phyloP scores from a whole-genome alignment of 169 alveolate species.

The Plasmodium gallinaceum region DNA sequence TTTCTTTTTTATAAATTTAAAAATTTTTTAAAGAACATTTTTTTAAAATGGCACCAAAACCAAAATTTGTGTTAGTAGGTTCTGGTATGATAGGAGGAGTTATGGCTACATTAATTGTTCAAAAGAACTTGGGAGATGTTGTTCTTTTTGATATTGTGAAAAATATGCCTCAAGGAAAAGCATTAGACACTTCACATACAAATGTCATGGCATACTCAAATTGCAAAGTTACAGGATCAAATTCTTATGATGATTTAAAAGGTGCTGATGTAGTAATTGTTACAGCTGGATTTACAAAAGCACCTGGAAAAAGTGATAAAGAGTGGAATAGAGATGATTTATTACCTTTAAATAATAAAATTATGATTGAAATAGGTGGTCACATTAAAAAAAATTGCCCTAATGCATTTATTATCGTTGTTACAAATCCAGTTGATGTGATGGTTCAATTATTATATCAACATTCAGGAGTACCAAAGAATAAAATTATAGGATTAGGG shows the following conservation, averaged over 20 bases:
- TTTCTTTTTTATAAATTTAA: too few species aligned
- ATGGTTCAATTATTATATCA: slow-evolving; percentile 86
- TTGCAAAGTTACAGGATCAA: slow-evolving; percentile 81
- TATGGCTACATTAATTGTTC: slow-evolving; percentile 86
- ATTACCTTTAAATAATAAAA: slow-evolving; percentile 86
- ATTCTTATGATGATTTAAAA: slow-evolving; percentile 78
- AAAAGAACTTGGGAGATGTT: slow-evolving; percentile 88
- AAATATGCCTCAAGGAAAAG: slow-evolving; percentile 90
- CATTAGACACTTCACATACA: slow-evolving; percentile 85
- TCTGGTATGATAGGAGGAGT: slow-evolving; percentile 91
- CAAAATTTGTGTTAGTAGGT: slow-evolving; percentile 88
- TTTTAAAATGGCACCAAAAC: slow-evolving; percentile 39
- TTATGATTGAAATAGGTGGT: slow-evolving; percentile 88
- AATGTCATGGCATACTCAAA: slow-evolving; percentile 84
- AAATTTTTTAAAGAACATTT: too few species aligned
- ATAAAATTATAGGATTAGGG: slow-evolving; percentile 90
- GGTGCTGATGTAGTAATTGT: slow-evolving; percentile 90
- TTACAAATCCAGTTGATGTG: slow-evolving; percentile 92
- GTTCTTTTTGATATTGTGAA: slow-evolving; percentile 87
- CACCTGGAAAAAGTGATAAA: slow-evolving; percentile 83
- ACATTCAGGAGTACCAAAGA: slow-evolving; percentile 89
- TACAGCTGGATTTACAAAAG: slow-evolving; percentile 88
- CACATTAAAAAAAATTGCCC: slow-evolving; percentile 88
- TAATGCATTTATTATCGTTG: slow-evolving; percentile 88
- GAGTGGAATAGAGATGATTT: slow-evolving; percentile 91